phyloP scores from a whole-genome alignment of 2,329 filamentous ascomycete genomes.

The Claviceps sp. region DNA sequence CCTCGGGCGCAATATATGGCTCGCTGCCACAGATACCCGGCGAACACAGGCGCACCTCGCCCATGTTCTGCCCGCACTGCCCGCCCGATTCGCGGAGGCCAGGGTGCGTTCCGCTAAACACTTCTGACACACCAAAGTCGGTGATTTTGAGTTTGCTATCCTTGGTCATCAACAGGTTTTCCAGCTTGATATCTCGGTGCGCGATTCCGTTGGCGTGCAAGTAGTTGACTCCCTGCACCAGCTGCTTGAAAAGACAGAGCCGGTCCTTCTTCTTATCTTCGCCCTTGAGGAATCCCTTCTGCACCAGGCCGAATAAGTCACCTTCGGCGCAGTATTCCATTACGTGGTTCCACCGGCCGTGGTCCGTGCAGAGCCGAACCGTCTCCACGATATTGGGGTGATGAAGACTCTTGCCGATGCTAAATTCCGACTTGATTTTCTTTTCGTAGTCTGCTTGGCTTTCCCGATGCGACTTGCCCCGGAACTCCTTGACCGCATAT shows the following conservation, averaged over 20 bases:
- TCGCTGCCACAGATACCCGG: conserved; percentile 76
- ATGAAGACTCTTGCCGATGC: conserved; percentile 70
- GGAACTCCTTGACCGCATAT: conserved; percentile 81
- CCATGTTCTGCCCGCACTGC: conserved; percentile 61
- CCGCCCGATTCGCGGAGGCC: conserved; percentile 60
- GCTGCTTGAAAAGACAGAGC: conserved; percentile 78
- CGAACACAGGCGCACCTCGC: conserved; percentile 53
- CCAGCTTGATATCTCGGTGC: conserved; percentile 81
- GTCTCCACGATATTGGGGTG: conserved; percentile 84
- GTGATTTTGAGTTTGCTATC: conserved; percentile 80
- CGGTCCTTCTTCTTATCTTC: conserved; percentile 56
- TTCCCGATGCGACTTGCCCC: conserved; percentile 56
- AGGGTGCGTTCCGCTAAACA: conserved; percentile 71
- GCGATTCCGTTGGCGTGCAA: conserved; percentile 75
- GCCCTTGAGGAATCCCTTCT: conserved; percentile 52
- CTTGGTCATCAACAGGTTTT: conserved; percentile 68
- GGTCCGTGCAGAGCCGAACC: conserved; percentile 59
- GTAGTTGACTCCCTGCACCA: conserved; percentile 70
- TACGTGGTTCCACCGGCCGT: conserved; percentile 73
- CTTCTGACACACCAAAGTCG: conserved; percentile 81
- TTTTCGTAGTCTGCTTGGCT: conserved; percentile 63
- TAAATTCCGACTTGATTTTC: conserved; percentile 86
- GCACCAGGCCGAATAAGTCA: conserved; percentile 64
- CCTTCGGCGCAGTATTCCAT: conserved; percentile 86
- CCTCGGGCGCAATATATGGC: conserved; percentile 80